Base-by-base conservation (phyloP, 805 yeast genomes). In the Pichia pseudocactophila region DNA sequence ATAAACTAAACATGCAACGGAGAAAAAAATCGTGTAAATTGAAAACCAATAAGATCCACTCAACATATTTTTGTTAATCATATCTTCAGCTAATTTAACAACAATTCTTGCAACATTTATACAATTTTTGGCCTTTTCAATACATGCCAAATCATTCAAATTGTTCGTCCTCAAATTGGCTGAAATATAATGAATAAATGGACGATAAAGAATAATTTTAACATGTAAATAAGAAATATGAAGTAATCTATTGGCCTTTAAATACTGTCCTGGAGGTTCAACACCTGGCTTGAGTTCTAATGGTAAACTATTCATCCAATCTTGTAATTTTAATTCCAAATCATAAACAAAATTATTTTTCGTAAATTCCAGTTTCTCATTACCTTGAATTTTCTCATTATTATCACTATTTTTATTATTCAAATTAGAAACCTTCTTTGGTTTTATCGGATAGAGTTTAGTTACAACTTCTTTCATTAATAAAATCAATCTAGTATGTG, bases 1-100 rank as follows among this genome's bases (percentile, higher is more conserved):
- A 54, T 81, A 85, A 15, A 85, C 82, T 52, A 87, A 67, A 55
- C 95, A 83, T 1, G 95, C 94, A 46, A 87, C 87, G 2, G 94
- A 80, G 62, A 85, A 86, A 58, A 87, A 88, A 5, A 88, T 81
- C 0, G 96, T 85, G 59, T 88, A 88, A 55, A 84, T 82, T 7
- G 92, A 79, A 56, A 86, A 88, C 95, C 96, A 87, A 56, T 88
- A 89, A 2, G 92, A 83, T 1, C 95, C 95, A 49, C 80, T 76
- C 32, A 88, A 65, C 59, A 85, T 69, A 44, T 80, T 71, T 48
- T 78, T 76, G 49, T 75, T 72, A 47, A 82, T 78, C 87, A 88
- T 77, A 54, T 82, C 87, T 51, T 82, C 78, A 0, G 95, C 87
- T 43, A 86, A 59, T 52, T 80, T 79, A 15, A 88, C 88, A 25